phyloP scores from a whole-genome alignment of 2,329 filamentous ascomycete genomes.

The Colletotrichum tanaceti region DNA sequence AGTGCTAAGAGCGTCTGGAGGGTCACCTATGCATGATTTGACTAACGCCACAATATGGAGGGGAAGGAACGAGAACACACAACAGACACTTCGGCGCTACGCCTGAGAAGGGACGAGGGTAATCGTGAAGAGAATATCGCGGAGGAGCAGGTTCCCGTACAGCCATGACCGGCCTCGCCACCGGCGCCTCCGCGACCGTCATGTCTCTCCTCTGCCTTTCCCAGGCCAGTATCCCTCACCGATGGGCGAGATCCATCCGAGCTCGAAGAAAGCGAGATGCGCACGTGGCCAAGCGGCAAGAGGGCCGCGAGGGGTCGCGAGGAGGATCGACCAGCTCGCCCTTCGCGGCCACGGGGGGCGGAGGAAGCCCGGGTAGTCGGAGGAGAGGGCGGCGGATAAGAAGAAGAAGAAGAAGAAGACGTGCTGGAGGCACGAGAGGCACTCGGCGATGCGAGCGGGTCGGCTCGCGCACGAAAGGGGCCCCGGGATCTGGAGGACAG shows the following conservation, averaged over 20 bases:
- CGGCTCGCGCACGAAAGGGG: not conserved
- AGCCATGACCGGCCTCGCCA: too few species aligned
- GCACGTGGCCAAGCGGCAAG: not conserved
- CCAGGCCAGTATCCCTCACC: too few species aligned
- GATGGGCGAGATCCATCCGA: too few species aligned
- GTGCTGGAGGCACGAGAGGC: slow-evolving; percentile 79
- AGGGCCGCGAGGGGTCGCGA: not conserved
- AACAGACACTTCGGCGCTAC: not conserved
- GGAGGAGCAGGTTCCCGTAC: too few species aligned
- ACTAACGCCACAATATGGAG: not conserved
- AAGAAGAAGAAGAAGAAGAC: too few species aligned
- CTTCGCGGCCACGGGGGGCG: slow-evolving; percentile 76
- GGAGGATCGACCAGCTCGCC: slow-evolving; percentile 69
- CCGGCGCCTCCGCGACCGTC: too few species aligned
- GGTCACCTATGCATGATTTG: not conserved
- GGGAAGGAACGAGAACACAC: not conserved
- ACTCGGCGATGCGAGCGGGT: not conserved
- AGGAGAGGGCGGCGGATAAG: slow-evolving; percentile 74
- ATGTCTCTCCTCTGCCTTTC: too few species aligned
- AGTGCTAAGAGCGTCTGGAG: too few species aligned
- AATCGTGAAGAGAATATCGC: too few species aligned
- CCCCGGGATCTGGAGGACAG: not conserved
- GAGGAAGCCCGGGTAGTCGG: slow-evolving; percentile 79
- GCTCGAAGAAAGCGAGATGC: too few species aligned
- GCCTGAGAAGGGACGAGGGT: too few species aligned